Evolutionary conservation across 2,329 filamentous ascomycete species (phyloP).

Genomic region (Aspergillus calidoustus): DNA sequence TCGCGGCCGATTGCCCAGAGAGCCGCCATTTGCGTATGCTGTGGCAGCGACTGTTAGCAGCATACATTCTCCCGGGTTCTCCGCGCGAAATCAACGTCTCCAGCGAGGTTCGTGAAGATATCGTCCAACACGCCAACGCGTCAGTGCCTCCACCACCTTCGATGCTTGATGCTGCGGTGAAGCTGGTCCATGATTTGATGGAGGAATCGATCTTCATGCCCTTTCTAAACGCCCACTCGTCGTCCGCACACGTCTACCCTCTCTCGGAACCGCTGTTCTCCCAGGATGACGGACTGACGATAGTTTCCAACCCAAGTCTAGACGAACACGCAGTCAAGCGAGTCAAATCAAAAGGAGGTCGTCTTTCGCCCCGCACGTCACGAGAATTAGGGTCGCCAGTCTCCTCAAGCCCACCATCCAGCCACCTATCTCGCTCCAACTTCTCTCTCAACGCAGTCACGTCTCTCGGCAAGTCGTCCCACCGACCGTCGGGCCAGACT

Average conservation of each 20-base stretch:
- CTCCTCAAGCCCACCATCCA: slow-evolving; percentile 31
- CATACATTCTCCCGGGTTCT: slow-evolving; percentile 85
- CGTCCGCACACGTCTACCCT: slow-evolving; percentile 52
- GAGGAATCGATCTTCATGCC: slow-evolving; percentile 93
- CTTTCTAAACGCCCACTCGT: slow-evolving; percentile 74
- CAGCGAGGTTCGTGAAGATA: slow-evolving; percentile 77
- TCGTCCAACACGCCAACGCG: slow-evolving; percentile 67
- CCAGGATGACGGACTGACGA: slow-evolving; percentile 42
- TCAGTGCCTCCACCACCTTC: slow-evolving; percentile 72
- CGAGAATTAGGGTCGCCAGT: slow-evolving; percentile 35
- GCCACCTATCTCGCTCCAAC: slow-evolving; percentile 33
- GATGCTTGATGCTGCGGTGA: slow-evolving; percentile 78
- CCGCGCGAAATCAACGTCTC: slow-evolving; percentile 91
- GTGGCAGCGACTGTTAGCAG: slow-evolving; percentile 86
- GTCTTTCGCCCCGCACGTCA: slow-evolving; percentile 39
- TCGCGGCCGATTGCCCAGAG: slow-evolving; percentile 59
- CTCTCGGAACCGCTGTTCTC: slow-evolving; percentile 49
- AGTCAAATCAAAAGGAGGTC: slow-evolving; percentile 33
- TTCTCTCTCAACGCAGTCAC: slow-evolving; percentile 38
- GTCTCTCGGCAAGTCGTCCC: slow-evolving; percentile 39
- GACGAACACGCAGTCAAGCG: slow-evolving; percentile 38
- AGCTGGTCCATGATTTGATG: slow-evolving; percentile 94
- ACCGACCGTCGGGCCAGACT: slow-evolving; percentile 41
- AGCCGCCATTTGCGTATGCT: slow-evolving; percentile 74
- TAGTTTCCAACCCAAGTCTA: slow-evolving; percentile 34